phyloP scores from a whole-genome alignment of 139 green algal genomes.

The Picochlorum sp. region DNA sequence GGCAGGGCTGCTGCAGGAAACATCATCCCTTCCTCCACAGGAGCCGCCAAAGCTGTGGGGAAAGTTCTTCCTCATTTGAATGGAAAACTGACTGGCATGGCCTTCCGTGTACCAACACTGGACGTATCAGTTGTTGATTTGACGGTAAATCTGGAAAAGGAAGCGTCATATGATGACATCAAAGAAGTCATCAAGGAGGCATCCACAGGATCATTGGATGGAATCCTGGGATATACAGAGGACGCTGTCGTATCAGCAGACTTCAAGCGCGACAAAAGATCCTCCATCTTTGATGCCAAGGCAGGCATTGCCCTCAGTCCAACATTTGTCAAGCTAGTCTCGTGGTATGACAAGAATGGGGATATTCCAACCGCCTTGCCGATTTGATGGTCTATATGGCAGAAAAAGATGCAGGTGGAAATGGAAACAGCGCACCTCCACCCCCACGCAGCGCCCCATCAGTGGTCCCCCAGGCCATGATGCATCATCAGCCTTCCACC shows the following conservation, averaged over 20 bases:
- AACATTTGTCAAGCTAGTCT: conserved; percentile 93
- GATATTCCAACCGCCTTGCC: conserved; percentile 58
- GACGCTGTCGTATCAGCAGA: conserved; percentile 88
- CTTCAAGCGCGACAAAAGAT: conserved; percentile 74
- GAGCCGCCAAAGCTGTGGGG: conserved; percentile 89
- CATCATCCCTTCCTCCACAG: conserved; percentile 97
- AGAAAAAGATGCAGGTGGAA: conserved; percentile 4
- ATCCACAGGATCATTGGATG: conserved; percentile 65
- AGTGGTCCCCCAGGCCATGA: too few species aligned
- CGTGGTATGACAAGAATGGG: conserved; percentile 98
- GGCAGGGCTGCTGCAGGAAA: conserved; percentile 78
- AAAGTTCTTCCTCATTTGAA: conserved; percentile 90
- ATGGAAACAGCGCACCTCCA: too few species aligned
- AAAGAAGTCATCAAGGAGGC: conserved; percentile 74
- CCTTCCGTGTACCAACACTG: conserved; percentile 92
- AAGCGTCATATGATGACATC: conserved; percentile 85
- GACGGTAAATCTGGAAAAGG: conserved; percentile 81
- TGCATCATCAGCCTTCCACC: too few species aligned
- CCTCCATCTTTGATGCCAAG: conserved; percentile 80
- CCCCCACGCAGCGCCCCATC: too few species aligned
- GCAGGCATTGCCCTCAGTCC: conserved; percentile 79
- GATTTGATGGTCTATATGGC: conserved; percentile 59
- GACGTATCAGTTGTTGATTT: conserved; percentile 97
- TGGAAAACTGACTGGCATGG: conserved; percentile 98
- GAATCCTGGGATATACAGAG: conserved; percentile 89